Evolutionary conservation across 2,329 filamentous ascomycete genomes (phyloP).

Genomic region (Malbranchea zuffiana): DNA sequence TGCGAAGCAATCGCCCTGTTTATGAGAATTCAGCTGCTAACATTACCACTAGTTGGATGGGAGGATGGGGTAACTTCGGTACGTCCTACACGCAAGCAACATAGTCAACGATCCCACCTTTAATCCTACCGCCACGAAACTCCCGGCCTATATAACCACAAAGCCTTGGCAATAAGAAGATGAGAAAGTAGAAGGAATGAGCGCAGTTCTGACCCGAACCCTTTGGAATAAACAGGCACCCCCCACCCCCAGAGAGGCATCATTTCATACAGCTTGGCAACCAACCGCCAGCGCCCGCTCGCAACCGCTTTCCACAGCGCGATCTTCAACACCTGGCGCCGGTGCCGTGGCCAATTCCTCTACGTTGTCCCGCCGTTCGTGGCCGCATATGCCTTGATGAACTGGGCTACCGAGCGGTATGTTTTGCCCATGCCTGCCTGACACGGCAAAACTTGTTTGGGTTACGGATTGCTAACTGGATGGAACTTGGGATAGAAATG

Average conservation of each 20-base stretch:
- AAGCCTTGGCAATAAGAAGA: no score
- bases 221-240: constrained; percentile 6
- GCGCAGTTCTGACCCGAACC: neutral
- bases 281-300: constrained; percentile 82
- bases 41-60: constrained; percentile 50
- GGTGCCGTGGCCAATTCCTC: constrained; percentile 74
- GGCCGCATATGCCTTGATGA: constrained; percentile 67
- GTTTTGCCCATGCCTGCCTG: constrained; percentile 5
- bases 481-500: constrained; percentile 31
- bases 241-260: constrained; percentile 45
- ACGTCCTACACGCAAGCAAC: no score
- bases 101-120: neutral
- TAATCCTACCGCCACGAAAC: neutral
- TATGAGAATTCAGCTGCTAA: constrained; percentile 2
- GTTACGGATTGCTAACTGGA: constrained; percentile 5
- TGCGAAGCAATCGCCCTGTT: no score
- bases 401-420: constrained; percentile 87
- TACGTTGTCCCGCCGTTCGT: constrained; percentile 76
- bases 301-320: constrained; percentile 68
- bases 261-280: constrained; percentile 61
- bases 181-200: neutral
- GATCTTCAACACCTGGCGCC: constrained; percentile 90
- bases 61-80: constrained; percentile 66
- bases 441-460: neutral
- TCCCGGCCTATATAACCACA: neutral